Evolutionary conservation across 2,329 filamentous ascomycete species (phyloP), one percentile per base, ranked within the genome.

Genomic region (Sarocladiaceae sp.): DNA sequence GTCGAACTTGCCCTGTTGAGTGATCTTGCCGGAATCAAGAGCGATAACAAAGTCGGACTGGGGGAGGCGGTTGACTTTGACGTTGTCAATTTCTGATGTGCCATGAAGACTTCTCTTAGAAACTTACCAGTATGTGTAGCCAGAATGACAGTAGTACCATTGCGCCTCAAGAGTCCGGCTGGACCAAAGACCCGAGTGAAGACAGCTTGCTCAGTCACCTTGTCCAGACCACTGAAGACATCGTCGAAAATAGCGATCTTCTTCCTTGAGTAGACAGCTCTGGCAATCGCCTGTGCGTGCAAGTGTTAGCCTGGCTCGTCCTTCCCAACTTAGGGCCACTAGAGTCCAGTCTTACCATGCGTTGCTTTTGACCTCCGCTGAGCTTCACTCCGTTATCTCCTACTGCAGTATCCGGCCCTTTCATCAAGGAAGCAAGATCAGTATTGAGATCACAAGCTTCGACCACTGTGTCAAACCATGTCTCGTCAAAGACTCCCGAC

Each of bases 261-360:
- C 5, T 66, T 67, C 10, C 60, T 58, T 1, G 66, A 62, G 50
- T 67, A 69, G 0, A 67, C 53, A 2, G 66, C 65, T 6, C 66
- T 63, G 12, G 66, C 66, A 6, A 69, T 60, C 1, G 66, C 60
- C 63, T 66, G 20, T 5, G 2, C 17, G 10, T n/a, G n/a, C n/a
- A n/a, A n/a, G n/a, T n/a, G 40, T 2, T 7, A 42, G 50, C 53
- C n/a, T n/a, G n/a, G n/a, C n/a, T n/a, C 66, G 1, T 80, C 65
- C 0, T 68, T 71, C 50, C 78, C 66, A 7, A 79, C 67, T 33
- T 72, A 66, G 40, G 77, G 69, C 2, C 74, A 71, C 1, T 63
- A 60, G 0, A 72, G 69, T 1, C 78, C 57, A 2, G 2, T 59
- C 64, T 57, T 37, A 66, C 64, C 6, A 69, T 56, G 33, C 66